phyloP scores from a whole-genome alignment of 169 alveolate genomes.

The Plasmodium ovale region DNA sequence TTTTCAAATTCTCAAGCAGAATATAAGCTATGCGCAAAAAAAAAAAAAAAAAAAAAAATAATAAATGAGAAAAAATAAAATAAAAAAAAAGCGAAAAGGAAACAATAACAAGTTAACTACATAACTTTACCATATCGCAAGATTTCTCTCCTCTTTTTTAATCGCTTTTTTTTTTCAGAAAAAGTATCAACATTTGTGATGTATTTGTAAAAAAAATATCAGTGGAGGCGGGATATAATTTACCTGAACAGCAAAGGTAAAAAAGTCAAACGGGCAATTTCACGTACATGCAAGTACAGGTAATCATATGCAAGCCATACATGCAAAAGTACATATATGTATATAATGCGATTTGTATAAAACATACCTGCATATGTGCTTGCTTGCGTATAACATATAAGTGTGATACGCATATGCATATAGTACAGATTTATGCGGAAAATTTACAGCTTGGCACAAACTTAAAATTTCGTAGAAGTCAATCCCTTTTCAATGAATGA shows the following conservation, averaged over 20 bases:
- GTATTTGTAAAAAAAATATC: not conserved
- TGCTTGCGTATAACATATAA: too few relatives aligned
- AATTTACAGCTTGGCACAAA: not conserved
- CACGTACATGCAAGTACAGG: too few relatives aligned
- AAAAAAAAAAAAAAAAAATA: too few relatives aligned
- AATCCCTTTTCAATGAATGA: not conserved
- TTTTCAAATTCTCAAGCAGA: not conserved
- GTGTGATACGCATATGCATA: too few relatives aligned
- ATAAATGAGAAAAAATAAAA: too few relatives aligned
- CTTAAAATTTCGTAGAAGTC: not conserved
- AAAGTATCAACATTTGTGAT: not conserved
- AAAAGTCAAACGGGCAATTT: not conserved
- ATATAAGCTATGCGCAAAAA: not conserved
- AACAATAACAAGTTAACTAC: not conserved
- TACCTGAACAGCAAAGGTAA: constrained; percentile 1
- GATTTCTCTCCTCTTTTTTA: not conserved
- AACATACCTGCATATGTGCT: too few relatives aligned
- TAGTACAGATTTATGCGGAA: not conserved
- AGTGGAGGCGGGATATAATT: not conserved
- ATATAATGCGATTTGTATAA: too few relatives aligned
- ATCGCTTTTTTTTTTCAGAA: not conserved
- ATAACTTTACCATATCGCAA: not conserved
- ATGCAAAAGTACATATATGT: too few relatives aligned
- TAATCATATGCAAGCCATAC: too few relatives aligned
- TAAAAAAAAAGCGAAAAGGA: not conserved